A percentile compares a stretch with the other conserved stretches of the same genome.
Evolutionary conservation across 2,329 filamentous ascomycete genomes (phyloP).

Genomic region (Aspergillus sergii): DNA sequence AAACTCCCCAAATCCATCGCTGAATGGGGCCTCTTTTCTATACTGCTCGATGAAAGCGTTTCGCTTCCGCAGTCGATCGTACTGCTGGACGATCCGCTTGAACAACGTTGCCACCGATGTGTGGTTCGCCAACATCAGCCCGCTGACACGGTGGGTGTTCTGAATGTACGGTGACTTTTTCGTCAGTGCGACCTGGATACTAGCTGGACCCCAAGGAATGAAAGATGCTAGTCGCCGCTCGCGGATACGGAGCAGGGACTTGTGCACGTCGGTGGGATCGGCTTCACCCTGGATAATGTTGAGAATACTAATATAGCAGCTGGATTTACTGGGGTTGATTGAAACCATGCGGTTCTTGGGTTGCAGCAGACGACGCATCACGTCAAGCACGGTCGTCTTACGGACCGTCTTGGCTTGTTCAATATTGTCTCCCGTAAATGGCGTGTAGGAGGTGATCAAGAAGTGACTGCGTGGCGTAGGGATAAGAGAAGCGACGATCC

Average conservation of each 20-base stretch:
- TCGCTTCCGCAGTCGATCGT: constrained; percentile 90
- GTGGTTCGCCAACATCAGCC: constrained; percentile 96
- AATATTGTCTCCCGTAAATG: constrained; percentile 93
- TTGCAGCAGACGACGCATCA: constrained; percentile 92
- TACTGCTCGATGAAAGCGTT: constrained; percentile 97
- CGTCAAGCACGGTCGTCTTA: constrained; percentile 96
- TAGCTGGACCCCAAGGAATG: constrained; percentile 97
- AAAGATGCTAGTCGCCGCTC: constrained; percentile 93
- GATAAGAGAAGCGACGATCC: constrained; percentile 93
- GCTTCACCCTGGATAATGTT: constrained; percentile 99
- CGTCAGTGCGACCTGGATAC: constrained; percentile 94
- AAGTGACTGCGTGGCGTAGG: constrained; percentile 97
- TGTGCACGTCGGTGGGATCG: constrained; percentile 96
- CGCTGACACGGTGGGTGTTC: constrained; percentile 91
- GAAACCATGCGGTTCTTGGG: constrained; percentile 99
- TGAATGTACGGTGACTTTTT: constrained; percentile 96
- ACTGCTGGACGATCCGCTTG: constrained; percentile 88
- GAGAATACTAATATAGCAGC: constrained; percentile 97
- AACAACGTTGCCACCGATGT: constrained; percentile 96
- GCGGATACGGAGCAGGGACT: constrained; percentile 92
- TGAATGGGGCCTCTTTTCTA: constrained; percentile 92
- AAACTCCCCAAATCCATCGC: constrained; percentile 89
- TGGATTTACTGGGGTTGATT: constrained; percentile 91
- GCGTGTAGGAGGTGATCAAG: constrained; percentile 97
- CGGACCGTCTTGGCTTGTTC: constrained; percentile 97